Evolutionary conservation across 2,329 filamentous ascomycete species (phyloP), one percentile per base, ranked within the genome.

Genomic region (Pseudogymnoascus sp.): DNA sequence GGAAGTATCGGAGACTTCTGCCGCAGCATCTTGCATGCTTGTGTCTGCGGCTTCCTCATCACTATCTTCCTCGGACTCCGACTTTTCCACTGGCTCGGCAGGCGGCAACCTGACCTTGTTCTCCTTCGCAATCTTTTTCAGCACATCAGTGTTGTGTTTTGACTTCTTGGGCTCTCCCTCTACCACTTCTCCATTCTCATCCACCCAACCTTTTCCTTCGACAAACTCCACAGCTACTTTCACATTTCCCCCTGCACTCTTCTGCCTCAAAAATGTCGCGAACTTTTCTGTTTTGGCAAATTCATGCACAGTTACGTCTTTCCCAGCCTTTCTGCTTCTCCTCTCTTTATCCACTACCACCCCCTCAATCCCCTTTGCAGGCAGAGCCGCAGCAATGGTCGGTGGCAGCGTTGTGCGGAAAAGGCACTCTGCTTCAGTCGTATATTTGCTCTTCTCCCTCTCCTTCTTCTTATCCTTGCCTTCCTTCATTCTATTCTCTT

Each of bases 181-280:
- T 2, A 96, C 83, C 1, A 97, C 77, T 63, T 87, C 85, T 5
- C 93, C 93, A 15, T 88, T 79, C 65, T 86, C 84, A 69, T 96
- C 88, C 0, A 96, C 83, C 93, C 95, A 97, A 1, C 93, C 93
- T 70, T 89, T 88, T 21, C 89, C 92, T 62, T 96, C 88, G 42
- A 95, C 83, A 73, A 88, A 97, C 63, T 88, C 86, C 2, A 80
- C 75, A 40, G 81, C 79, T 15, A 75, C 73, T 9, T 74, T 75
- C 1, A 76, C 76, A 1, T 75, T 76, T 1, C 77, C 73, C 4
- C 77, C 75, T 44, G 72, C 79, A 5, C 80, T 78, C 56, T 60
- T 60, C 19, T 37, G 37, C 73, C 90, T 91, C 64, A 97, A 75
- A 72, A 96, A 97, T 4, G 84, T 89, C 0, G 92, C 90, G 67